Evolutionary conservation across 805 yeast genomes (phyloP).

Genomic region (Candida koratica): DNA sequence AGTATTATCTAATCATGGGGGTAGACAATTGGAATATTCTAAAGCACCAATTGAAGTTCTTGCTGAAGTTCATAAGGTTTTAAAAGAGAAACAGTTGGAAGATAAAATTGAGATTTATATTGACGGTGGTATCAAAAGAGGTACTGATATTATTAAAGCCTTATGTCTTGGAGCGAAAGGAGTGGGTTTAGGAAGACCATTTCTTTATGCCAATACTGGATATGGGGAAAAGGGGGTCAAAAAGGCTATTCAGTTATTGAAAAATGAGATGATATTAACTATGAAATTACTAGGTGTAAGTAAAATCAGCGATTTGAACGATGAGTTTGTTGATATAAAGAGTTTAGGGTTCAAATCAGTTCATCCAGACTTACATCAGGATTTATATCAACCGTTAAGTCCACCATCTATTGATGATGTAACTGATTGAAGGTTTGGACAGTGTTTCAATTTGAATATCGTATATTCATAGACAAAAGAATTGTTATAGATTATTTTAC

Average conservation of each 20-base stretch:
- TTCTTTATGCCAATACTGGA: constrained; percentile 58
- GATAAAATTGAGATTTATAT: constrained; percentile 51
- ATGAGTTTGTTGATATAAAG: constrained; percentile 30
- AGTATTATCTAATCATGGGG: constrained; percentile 87
- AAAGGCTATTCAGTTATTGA: constrained; percentile 56
- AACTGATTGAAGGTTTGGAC: too few species aligned
- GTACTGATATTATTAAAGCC: constrained; percentile 63
- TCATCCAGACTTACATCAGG: constrained; percentile 14
- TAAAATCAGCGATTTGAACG: constrained; percentile 46
- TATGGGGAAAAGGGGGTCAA: constrained; percentile 65
- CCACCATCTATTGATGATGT: constrained; percentile 3
- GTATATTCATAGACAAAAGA: too few species aligned
- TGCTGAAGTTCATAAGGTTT: constrained; percentile 60
- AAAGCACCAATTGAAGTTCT: constrained; percentile 74
- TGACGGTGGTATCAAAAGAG: constrained; percentile 70
- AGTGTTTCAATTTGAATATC: too few species aligned
- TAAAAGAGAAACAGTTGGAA: constrained; percentile 44
- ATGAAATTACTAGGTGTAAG: constrained; percentile 79
- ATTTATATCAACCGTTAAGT: constrained; percentile 13
- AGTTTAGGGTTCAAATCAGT: constrained; percentile 22
- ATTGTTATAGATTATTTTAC: too few species aligned
- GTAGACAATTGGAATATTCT: constrained; percentile 80
- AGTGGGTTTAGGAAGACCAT: constrained; percentile 68
- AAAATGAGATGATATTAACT: constrained; percentile 68
- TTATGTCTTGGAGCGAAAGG: constrained; percentile 67